Evolutionary conservation across 345 rosid genomes (phyloP), one percentile per base, ranked within the genome.

Genomic region (Melaleuca alternifolia): DNA sequence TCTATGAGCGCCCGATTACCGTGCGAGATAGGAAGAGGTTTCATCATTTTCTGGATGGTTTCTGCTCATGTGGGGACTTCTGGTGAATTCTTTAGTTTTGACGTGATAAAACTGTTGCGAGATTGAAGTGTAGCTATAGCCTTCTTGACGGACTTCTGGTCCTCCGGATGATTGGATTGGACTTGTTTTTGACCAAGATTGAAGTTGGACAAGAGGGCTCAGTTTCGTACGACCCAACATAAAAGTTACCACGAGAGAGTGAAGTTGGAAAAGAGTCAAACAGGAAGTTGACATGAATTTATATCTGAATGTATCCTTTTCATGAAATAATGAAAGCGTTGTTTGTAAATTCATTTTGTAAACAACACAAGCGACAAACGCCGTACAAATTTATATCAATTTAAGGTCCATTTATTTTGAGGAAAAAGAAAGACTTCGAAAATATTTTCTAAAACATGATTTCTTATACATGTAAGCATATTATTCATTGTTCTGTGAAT

Each of bases 11-110:
- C 7, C 89, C 88, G 87, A 93, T 93, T 61, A 87, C 91, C 6
- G 93, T 96, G 13, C 88, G 96, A 46, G 96, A 96, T 84, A 82
- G 95, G 54, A 93, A 92, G 87, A 94, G 95, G 51, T 94, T 95
- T 87, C 98, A 93, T 89, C 98, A 93, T 91, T 95, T 95, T 59
- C 85, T 92, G 92, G 89, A 92, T 65, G 97, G 98, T 0, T 90
- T 89, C 18, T 93, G 96, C 90, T 92, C 97, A 1, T 96, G 94
- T 62, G 88, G 89, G 88, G 97, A 94, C 83, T 95, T 91, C 62
- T 93, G 94, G 93, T 92, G 91, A 89, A 82, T 33, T 23, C 83
- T 84, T 20, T 10, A 50, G 71, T 9, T 6, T 10, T 33, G 85
- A 54, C 13, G 12, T 56, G 61, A 33, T 44, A 52, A 61, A 33